phyloP scores from a whole-genome alignment of 2,329 filamentous ascomycete species.

The Fusarium verrucosum region DNA sequence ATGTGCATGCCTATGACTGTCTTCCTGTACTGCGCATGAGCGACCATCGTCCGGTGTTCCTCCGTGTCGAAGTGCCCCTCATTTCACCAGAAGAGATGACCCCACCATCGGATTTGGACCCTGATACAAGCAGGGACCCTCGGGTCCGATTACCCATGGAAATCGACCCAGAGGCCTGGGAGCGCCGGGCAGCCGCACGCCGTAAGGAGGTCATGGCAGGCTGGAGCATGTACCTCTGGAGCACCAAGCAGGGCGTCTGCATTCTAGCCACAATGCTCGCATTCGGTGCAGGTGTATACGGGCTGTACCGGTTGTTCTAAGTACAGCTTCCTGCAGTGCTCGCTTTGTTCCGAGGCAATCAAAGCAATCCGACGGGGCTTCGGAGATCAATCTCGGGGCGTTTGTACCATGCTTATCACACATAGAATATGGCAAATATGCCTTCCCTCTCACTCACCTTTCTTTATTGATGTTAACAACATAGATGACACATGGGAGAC shows the following conservation, averaged over 20 bases:
- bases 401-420: neutral
- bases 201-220: slow-evolving; percentile 60
- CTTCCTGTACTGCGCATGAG: slow-evolving; percentile 83
- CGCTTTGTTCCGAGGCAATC: neutral
- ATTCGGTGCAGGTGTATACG: slow-evolving; percentile 58
- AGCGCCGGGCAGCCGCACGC: slow-evolving; percentile 58
- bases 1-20: slow-evolving; percentile 74
- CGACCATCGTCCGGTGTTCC: slow-evolving; percentile 86
- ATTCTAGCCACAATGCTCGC: slow-evolving; percentile 56
- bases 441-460: neutral
- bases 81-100: slow-evolving; percentile 53
- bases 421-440: neutral
- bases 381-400: neutral
- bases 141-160: slow-evolving; percentile 59
- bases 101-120: slow-evolving; percentile 43
- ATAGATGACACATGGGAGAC: slow-evolving; percentile 15
- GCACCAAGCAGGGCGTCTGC: slow-evolving; percentile 61
- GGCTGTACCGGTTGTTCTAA: slow-evolving; percentile 43
- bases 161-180: slow-evolving; percentile 65
- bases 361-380: neutral
- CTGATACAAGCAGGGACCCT: slow-evolving; percentile 51
- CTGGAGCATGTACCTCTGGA: slow-evolving; percentile 65
- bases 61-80: slow-evolving; percentile 74
- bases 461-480: slow-evolving; percentile 4
- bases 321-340: neutral